phyloP scores from a whole-genome alignment of 345 rosid genomes.

The Firmiana major region DNA sequence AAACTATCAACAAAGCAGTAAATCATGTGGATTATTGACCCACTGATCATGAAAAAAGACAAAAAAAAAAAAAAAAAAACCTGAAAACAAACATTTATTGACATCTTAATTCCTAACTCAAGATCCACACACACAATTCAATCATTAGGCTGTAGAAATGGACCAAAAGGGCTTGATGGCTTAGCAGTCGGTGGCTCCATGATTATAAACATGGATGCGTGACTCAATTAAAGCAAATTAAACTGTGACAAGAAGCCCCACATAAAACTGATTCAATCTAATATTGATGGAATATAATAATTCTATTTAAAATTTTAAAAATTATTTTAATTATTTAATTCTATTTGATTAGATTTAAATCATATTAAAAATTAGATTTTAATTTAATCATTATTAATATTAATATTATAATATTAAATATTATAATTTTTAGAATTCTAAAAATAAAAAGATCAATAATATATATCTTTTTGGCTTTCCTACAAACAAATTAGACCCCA shows the following conservation, averaged over 20 bases:
- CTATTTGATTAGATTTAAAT: too few relatives aligned
- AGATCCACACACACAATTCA: not conserved
- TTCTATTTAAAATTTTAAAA: too few relatives aligned
- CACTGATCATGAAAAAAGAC: not conserved
- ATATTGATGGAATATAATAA: too few relatives aligned
- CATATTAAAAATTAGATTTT: too few relatives aligned
- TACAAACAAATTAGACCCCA: not conserved
- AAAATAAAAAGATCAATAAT: too few relatives aligned
- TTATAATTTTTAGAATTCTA: too few relatives aligned
- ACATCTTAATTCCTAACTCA: not conserved
- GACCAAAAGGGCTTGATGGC: not conserved
- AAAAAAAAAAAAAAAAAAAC: not conserved
- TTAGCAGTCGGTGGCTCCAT: conserved; percentile 1
- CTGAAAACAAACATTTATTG: not conserved
- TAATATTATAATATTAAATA: too few relatives aligned
- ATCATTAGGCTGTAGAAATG: not conserved
- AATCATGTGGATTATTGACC: conserved; percentile 3
- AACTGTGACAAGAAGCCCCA: not conserved
- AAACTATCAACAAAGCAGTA: not conserved
- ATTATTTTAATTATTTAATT: too few relatives aligned
- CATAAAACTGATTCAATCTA: too few relatives aligned
- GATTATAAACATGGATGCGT: not conserved
- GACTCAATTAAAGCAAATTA: not conserved
- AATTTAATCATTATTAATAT: too few relatives aligned
- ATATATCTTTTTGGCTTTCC: not conserved